Evolutionary conservation across 176 grass and related monocot species (phyloP).

Genomic region (Phyllostachys edulis): DNA sequence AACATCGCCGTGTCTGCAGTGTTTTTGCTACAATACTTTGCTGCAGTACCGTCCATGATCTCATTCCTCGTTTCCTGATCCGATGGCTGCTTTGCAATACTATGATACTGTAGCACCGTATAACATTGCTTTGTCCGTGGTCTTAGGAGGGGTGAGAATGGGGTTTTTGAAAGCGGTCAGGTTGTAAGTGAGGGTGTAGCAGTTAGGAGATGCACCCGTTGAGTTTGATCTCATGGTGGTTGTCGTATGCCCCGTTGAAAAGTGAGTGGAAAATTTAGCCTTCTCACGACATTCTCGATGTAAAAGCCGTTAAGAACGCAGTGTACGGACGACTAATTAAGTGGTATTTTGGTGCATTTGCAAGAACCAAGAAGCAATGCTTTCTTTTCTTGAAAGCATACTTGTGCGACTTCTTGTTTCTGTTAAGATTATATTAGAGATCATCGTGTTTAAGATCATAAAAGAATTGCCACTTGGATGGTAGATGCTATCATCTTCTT

Average conservation of each 20-base stretch:
- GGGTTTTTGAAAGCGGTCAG: no score
- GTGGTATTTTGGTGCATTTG: not conserved
- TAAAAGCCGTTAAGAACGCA: not conserved
- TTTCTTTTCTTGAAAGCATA: not conserved
- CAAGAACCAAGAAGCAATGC: conserved; percentile 19
- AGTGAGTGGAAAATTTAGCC: not conserved
- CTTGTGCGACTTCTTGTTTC: conserved; percentile 14
- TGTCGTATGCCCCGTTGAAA: no score
- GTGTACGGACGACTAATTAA: not conserved
- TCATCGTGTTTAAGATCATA: not conserved
- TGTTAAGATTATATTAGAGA: not conserved
- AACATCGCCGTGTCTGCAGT: no score
- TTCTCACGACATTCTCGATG: not conserved
- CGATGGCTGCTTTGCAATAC: no score
- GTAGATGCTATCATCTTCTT: conserved; percentile 18
- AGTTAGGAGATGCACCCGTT: no score
- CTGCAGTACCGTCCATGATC: fast-evolving
- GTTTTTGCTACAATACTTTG: no score
- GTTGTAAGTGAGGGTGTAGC: no score
- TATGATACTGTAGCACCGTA: no score
- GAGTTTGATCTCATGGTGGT: no score
- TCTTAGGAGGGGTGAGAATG: no score
- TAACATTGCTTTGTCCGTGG: no score
- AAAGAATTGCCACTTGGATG: conserved; percentile 14
- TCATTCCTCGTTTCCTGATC: no score